Evolutionary conservation across 83 land plant species (phyloP), one percentile per base, ranked within the genome.

Genomic region (Picea abies): DNA sequence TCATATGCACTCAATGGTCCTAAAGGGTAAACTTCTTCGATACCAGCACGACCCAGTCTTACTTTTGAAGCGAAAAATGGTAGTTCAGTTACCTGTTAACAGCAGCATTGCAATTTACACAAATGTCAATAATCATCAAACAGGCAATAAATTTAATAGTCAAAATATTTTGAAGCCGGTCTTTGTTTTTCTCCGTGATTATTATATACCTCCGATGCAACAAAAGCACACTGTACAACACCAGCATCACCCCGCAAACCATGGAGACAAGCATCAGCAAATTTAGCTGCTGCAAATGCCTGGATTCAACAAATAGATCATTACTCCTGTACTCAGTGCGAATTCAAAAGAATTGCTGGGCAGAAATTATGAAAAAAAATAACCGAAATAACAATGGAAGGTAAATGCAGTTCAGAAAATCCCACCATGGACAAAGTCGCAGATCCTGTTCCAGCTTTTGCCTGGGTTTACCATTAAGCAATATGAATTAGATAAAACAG

Each of bases 391-490:
- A 82, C 58, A 72, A 69, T 25, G 25, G 7, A 44, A 67, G 6
- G 60, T 26, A 2, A 62, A 79, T 44, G 32, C 22, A 61, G 61
- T 58, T 11, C 37, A 72, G 56, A 37, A 7, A 41, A 44, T 61
- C 90, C 70, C 81, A 98, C 99, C 99, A 98, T 98, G 69, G 99
- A 98, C 23, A 98, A 79, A 66, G 99, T 98, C 67, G 99, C 99
- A n/a, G 99, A 98, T 37, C 99, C 99, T 73, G 99, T 85, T 25
- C 99, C 99, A 75, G 99, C 99, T 91, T 98, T 98, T 73, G 99
- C 99, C 99, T 97, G 91, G 4, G 26, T 12, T 22, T 68, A 73
- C 22, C 77, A 73, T 73, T 73, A 44, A 47, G 77, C 29, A 73
- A 73, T 73, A 52, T 22, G n/a, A 23, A 79, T 68, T 68, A 23